These are phyloP conservation scores for Mortierella sp. DNA, from an alignment of 371 early-diverging fungal genomes.

Conservation along the genomic window DNA sequence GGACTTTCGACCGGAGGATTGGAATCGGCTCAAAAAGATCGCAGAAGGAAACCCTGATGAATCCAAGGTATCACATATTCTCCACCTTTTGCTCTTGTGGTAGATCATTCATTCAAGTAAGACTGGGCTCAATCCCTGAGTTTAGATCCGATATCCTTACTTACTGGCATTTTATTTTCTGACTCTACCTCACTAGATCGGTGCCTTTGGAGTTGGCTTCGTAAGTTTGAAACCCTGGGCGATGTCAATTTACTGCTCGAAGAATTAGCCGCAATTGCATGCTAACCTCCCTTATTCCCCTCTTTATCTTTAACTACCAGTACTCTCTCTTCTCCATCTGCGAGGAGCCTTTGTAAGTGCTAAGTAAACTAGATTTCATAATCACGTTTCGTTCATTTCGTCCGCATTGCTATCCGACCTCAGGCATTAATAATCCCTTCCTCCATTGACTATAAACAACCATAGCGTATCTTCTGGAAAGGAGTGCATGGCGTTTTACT, in stretches of 20 bases:
- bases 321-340: slow-evolving; percentile 91
- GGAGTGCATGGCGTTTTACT: slow-evolving; percentile 92
- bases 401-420: not conserved
- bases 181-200: slow-evolving; percentile 70
- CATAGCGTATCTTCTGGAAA: slow-evolving; percentile 75
- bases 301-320: not conserved
- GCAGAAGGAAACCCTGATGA: slow-evolving; percentile 95
- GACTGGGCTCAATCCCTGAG: not conserved
- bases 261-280: not conserved
- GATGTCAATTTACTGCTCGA: not conserved
- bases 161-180: not conserved
- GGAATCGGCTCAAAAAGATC: slow-evolving; percentile 87
- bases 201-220: slow-evolving; percentile 93
- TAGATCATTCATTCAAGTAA: too few species aligned
- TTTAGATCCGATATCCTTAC: not conserved
- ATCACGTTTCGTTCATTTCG: not conserved
- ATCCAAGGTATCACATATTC: slow-evolving; percentile 60
- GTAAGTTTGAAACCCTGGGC: slow-evolving; percentile 19
- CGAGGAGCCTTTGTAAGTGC: slow-evolving; percentile 88
- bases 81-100: not conserved
- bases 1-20: slow-evolving; percentile 87
- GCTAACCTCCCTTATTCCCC: not conserved
- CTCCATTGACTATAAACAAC: not conserved
- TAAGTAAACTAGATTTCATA: not conserved
- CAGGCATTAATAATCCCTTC: not conserved